Base-by-base conservation (phyloP, 129 eudicot genomes). In the Chrysanthemum makinoi region DNA sequence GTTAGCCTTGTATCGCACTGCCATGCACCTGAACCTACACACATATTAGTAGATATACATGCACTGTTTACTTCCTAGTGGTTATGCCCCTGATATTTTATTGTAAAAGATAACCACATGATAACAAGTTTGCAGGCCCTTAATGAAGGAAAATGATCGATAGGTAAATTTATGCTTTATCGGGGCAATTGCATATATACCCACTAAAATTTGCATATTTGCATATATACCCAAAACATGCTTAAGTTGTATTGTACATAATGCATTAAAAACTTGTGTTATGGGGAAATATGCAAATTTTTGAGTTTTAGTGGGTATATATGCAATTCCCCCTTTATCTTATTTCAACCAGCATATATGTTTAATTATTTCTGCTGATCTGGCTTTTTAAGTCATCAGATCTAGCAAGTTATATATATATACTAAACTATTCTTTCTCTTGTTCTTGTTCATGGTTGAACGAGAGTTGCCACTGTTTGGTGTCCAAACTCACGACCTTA, bases 61-160 rank as follows among this genome's bases (percentile, higher is more conserved):
- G 8, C 46, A 39, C 46, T 39, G 46, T 39, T 39, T 7, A 39
- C 46, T 39, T 39, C 46, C 46, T 39, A 51, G 28, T 15, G 35
- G 35, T 30, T 30, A 30, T 30, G 35, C 35, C 5, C 35, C 5
- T 30, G 35, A 30, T 30, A 30, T 30, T 30, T 22, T 56, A 19
- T 39, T 69, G 44, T 58, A 47, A 33, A 59, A 26, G 20, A 47
- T 22, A 39, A 43, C 28, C 35, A 57, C 56, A 39, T 71, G 66
- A 57, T 71, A 54, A 71, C 66, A 71, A 57, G 53, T 19, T 57
- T 71, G 39, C 66, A 71, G 73, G 68, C 58, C 53, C 28, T 59
- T 47, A 48, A 24, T 17, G 62, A 26, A 56, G 30, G 30, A 20
- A 18, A 60, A 59, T 59, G 58, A 35, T 72, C 12, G 22, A 60